phyloP scores from a whole-genome alignment of 1,284 basidiomycete species.

The Boletus mariae region DNA sequence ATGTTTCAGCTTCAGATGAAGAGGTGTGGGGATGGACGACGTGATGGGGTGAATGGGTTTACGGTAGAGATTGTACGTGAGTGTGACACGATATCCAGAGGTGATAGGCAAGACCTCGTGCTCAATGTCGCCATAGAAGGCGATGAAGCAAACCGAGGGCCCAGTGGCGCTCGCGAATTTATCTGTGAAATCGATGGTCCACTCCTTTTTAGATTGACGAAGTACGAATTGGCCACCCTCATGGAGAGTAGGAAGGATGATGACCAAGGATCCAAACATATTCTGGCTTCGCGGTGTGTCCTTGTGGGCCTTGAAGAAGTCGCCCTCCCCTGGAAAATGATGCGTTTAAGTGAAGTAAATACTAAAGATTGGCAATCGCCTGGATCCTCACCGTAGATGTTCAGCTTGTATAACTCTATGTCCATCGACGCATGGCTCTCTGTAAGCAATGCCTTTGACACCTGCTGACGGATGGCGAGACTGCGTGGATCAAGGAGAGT shows the following conservation, averaged over 20 bases:
- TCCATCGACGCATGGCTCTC: constrained; percentile 37
- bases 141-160: no score
- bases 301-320: not conserved
- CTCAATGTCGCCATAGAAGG: no score
- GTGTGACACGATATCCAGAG: constrained; percentile 25
- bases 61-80: constrained; percentile 40
- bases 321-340: constrained; percentile 11
- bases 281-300: no score
- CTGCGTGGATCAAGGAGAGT: constrained; percentile 25
- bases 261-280: no score
- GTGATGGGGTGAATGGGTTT: constrained; percentile 5
- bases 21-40: not conserved
- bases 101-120: no score
- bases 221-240: no score
- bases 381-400: constrained; percentile 35
- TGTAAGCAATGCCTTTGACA: constrained; percentile 29
- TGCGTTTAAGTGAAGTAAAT: not conserved
- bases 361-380: constrained; percentile 12
- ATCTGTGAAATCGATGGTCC: no score
- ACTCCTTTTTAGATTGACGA: no score
- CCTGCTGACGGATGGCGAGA: constrained; percentile 13
- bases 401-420: constrained; percentile 36
- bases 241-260: no score
- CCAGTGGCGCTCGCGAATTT: no score
- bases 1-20: not conserved